phyloP scores from a whole-genome alignment of 1,284 basidiomycete species.

The Coriolopsis trogii region DNA sequence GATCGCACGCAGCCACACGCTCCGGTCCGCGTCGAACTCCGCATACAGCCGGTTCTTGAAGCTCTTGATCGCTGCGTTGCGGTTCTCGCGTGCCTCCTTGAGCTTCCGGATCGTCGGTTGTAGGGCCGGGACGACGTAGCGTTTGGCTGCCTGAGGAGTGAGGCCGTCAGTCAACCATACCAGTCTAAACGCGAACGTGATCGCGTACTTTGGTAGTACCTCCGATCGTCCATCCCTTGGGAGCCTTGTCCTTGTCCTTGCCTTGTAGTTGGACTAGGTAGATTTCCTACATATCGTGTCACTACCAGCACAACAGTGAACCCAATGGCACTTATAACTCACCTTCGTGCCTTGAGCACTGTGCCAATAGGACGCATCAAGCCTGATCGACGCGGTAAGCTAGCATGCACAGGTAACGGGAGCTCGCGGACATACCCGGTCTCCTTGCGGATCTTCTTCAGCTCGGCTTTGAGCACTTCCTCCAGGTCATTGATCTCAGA shows the following conservation, averaged over 20 bases:
- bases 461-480: constrained; percentile 64
- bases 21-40: constrained; percentile 87
- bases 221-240: constrained; percentile 84
- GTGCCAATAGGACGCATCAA: constrained; percentile 79
- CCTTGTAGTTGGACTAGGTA: constrained; percentile 79
- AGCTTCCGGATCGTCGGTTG: constrained; percentile 73
- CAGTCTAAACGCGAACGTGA: not conserved
- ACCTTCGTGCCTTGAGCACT: constrained; percentile 83
- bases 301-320: not conserved
- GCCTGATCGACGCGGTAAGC: constrained; percentile 35
- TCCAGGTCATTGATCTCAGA: constrained; percentile 73
- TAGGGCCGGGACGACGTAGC: constrained; percentile 80
- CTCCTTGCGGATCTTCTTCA: constrained; percentile 64
- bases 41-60: constrained; percentile 83
- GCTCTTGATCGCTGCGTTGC: constrained; percentile 74
- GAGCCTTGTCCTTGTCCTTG: constrained; percentile 61
- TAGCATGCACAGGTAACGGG: not conserved
- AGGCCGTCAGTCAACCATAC: not conserved
- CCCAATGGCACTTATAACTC: not conserved
- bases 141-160: constrained; percentile 60
- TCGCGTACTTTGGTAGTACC: constrained; percentile 76
- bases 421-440: constrained; percentile 46
- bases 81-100: constrained; percentile 92
- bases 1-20: constrained; percentile 77
- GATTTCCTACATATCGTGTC: constrained; percentile 69